These are phyloP conservation scores for Jimgerdemannia lactiflua DNA, from an alignment of 192 early-diverging fungal genomes.

Conservation along the genomic window DNA sequence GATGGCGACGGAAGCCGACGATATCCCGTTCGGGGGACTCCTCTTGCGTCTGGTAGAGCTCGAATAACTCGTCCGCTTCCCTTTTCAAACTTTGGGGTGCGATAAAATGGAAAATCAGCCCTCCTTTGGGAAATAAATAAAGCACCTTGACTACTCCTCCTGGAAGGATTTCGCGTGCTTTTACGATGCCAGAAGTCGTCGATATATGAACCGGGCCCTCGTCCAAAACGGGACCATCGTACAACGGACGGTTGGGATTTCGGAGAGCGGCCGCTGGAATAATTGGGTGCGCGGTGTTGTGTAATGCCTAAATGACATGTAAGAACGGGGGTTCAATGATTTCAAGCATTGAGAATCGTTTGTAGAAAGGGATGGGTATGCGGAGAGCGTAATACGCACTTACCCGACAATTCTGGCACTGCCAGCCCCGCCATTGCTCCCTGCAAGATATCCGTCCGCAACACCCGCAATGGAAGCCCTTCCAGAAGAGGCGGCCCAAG, in stretches of 20 bases:
- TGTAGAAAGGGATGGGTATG: too few species aligned
- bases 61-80: background rate
- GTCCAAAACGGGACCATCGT: background rate
- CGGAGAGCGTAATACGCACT: background rate
- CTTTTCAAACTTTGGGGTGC: background rate
- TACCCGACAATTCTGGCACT: background rate
- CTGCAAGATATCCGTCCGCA: background rate
- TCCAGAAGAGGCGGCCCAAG: background rate
- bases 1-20: background rate
- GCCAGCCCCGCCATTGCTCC: background rate
- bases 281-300: background rate
- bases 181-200: background rate
- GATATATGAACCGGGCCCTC: background rate
- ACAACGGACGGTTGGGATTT: background rate
- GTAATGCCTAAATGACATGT: background rate
- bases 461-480: background rate
- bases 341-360: too few species aligned
- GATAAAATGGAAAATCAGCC: background rate
- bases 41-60: background rate
- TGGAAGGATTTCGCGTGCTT: background rate
- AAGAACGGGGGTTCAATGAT: background rate
- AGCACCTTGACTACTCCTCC: background rate
- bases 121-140: background rate
- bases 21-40: background rate
- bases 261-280: background rate